phyloP scores from a whole-genome alignment of 192 early-diverging fungal genomes.

The Coemansia sp. region DNA sequence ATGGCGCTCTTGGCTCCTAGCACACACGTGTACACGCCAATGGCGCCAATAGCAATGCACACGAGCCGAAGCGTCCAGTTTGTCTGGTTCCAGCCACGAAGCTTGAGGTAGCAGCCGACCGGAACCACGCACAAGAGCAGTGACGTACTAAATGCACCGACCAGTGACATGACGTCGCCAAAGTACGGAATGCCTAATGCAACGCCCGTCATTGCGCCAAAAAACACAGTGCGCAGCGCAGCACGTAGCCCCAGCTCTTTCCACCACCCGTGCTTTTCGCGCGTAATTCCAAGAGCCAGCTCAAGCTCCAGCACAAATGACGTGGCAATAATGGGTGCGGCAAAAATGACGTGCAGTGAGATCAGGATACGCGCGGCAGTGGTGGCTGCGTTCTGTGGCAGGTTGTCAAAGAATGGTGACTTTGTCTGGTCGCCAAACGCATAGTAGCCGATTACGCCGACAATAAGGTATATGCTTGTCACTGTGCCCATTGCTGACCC shows the following conservation, averaged over 20 bases:
- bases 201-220: slow-evolving; percentile 57
- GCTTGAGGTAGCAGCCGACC: slow-evolving; percentile 63
- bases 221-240: slow-evolving; percentile 55
- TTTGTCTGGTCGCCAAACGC: slow-evolving; percentile 62
- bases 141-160: slow-evolving; percentile 72
- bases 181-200: slow-evolving; percentile 74
- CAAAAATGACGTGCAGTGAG: slow-evolving; percentile 77
- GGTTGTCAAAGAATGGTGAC: slow-evolving; percentile 64
- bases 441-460: slow-evolving; percentile 69
- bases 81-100: slow-evolving; percentile 61
- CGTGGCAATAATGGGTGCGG: slow-evolving; percentile 73
- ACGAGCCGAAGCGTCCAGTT: slow-evolving; percentile 53
- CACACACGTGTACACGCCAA: slow-evolving; percentile 31
- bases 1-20: slow-evolving; percentile 39
- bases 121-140: slow-evolving; percentile 76
- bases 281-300: slow-evolving; percentile 55
- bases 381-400: slow-evolving; percentile 59
- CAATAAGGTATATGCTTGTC: slow-evolving; percentile 62
- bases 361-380: slow-evolving; percentile 71
- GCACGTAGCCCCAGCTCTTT: slow-evolving; percentile 56
- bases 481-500: slow-evolving; percentile 62
- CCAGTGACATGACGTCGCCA: slow-evolving; percentile 69
- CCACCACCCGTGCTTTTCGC: slow-evolving; percentile 44
- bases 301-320: slow-evolving; percentile 72
- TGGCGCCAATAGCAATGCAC: slow-evolving; percentile 57